Base-by-base conservation (phyloP, 2,329 filamentous ascomycete species). In the Neonectria sp. region DNA sequence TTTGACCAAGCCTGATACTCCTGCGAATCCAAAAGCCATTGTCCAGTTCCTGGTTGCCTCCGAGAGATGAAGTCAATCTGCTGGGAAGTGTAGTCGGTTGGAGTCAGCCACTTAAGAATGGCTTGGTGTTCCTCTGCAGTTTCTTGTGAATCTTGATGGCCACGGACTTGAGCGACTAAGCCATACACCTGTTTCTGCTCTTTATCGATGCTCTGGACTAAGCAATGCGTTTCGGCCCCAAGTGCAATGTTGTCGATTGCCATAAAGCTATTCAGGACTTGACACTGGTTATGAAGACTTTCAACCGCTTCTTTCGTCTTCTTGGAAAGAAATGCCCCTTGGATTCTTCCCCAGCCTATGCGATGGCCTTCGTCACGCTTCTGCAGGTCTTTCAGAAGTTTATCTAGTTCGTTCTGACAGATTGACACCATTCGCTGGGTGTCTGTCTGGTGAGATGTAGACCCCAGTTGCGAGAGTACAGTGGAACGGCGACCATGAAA, bases 31-130 rank as follows among this genome's bases (percentile, higher is more conserved):
- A 63, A 48, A 24, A 63, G 35, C 61, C 55, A 63, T 12, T 27
- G 27, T 6, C 55, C 61, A 53, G 61, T 63, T 4, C 46, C 55
- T 7, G 61, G 7, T 15, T 63, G 37, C 7, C 35, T 27, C 13
- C 31, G n/a, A 27, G 46, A 12, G 6, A 59, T 45, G n/a, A 53
- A 53, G 24, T 64, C 61, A 8, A 55, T 55, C 11, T 64, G 61
- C 11, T 64, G 55, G 29, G 55, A 37, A 27, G 13, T 6, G 27
- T 59, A 59, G 48, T 49, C 21, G 7, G 17, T 25, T 4, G 55
- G 37, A 6, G 61, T 53, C 11, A 64, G n/a, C 61, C 61, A 63
- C 7, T 63, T 35, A 3, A 63, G 27, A 37, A 63, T 46, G 7
- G 25, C 24, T 5, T 58, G 17, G 21, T 46, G 60, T 4, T 58